phyloP scores from a whole-genome alignment of 257 asterid species.

The Echium plantagineum region DNA sequence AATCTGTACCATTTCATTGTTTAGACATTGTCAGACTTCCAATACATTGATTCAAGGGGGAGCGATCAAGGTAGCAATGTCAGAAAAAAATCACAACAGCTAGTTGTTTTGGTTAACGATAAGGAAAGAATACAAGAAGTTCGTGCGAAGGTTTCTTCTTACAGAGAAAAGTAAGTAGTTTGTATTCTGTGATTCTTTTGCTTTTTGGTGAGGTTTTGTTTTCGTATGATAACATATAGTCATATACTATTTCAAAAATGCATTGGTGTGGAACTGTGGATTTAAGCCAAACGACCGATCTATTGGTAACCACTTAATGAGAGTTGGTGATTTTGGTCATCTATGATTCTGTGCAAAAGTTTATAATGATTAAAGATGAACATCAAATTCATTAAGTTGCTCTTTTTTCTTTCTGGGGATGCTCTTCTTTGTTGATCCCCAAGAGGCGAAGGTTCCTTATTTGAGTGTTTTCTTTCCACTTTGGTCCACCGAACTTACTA shows the following conservation, averaged over 20 bases:
- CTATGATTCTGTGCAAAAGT: no score
- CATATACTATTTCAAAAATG: no score
- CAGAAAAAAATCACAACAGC: slow-evolving; percentile 87
- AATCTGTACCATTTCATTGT: slow-evolving; percentile 6
- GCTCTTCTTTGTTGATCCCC: no score
- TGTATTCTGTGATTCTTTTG: slow-evolving; percentile 1
- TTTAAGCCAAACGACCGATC: neutral
- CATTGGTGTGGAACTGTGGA: neutral
- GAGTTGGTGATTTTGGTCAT: no score
- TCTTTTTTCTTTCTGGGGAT: no score
- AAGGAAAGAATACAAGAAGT: slow-evolving; percentile 92
- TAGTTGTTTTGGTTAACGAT: slow-evolving; percentile 84
- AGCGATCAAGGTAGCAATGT: slow-evolving; percentile 95
- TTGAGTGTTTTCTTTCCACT: no score
- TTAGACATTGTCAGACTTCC: slow-evolving; percentile 86
- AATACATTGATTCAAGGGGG: slow-evolving; percentile 88
- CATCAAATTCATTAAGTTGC: no score
- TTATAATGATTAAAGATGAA: neutral
- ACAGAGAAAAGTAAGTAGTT: slow-evolving; percentile 72
- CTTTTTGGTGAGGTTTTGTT: neutral
- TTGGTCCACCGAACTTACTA: no score
- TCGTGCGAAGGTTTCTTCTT: slow-evolving; percentile 84
- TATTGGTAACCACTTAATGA: no score
- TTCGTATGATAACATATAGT: neutral
- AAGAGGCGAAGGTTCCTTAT: no score